Percentiles rank a stretch among this genome's conserved stretches.
Evolutionary conservation across 225 moss, liverwort and hornwort genomes (phyloP).

Genomic region (Bryum argenteum): DNA sequence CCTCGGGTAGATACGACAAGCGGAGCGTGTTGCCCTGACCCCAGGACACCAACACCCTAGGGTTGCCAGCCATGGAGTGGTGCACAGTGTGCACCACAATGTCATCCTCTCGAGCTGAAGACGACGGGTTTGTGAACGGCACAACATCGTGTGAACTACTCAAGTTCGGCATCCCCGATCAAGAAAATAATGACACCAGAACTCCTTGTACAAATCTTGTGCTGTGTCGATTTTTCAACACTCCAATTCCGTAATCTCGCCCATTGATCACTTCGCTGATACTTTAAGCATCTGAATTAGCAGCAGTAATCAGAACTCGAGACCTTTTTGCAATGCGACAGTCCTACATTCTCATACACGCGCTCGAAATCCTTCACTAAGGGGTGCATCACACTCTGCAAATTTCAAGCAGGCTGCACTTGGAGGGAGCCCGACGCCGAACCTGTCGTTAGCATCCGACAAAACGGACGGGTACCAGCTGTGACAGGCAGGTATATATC

Average conservation of each 20-base stretch:
- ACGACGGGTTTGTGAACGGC: conserved; percentile 40
- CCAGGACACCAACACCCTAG: conserved; percentile 77
- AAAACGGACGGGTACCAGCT: background rate
- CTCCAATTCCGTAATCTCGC: conserved; percentile 20
- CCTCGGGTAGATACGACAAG: conserved; percentile 68
- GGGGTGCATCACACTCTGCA: background rate
- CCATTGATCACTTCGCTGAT: conserved; percentile 18
- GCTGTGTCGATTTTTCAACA: conserved; percentile 3
- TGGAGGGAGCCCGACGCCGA: background rate
- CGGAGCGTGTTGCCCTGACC: conserved; percentile 80
- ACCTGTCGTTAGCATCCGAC: background rate
- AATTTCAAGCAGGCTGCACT: background rate
- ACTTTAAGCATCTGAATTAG: background rate
- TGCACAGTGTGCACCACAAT: conserved; percentile 60
- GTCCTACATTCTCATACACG: background rate
- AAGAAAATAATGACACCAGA: background rate
- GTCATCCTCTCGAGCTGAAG: conserved; percentile 37
- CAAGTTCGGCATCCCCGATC: conserved; percentile 56
- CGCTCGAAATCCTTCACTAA: background rate
- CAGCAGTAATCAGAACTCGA: background rate
- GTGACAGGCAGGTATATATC: too few relatives aligned
- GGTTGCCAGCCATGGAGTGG: conserved; percentile 59
- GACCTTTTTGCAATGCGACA: background rate
- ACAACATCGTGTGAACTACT: conserved; percentile 40
- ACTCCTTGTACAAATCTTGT: background rate